Conservation (phyloP, 495 filamentous ascomycete genomes). For the Aspergillus ostianus region DNA sequence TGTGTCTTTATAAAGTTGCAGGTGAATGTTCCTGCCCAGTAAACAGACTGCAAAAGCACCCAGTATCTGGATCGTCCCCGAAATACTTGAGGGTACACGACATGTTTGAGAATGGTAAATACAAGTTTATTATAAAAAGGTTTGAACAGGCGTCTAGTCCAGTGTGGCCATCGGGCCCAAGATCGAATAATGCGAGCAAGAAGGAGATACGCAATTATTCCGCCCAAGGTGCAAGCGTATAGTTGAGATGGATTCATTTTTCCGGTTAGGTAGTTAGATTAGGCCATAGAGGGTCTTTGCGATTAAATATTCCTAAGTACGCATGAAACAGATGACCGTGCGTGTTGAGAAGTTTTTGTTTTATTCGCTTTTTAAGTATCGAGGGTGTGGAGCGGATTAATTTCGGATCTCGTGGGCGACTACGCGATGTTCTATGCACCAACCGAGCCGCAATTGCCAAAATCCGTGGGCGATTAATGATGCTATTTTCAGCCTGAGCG, state of each 20-base stretch:
- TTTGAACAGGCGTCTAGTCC: background rate
- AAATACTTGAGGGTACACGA: conserved; percentile 8
- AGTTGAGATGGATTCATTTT: background rate
- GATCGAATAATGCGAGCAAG: background rate
- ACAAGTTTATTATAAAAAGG: conserved; percentile 5
- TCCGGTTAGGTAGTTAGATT: background rate
- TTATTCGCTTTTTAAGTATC: background rate
- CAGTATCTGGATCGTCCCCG: conserved; percentile 8
- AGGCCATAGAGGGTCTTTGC: background rate
- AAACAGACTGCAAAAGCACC: conserved; percentile 10
- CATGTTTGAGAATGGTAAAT: conserved; percentile 7
- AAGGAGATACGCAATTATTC: background rate
- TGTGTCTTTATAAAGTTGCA: conserved; percentile 8
- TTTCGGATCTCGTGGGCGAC: conserved; percentile 2
- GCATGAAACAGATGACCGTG: background rate
- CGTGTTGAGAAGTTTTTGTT: background rate
- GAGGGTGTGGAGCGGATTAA: background rate
- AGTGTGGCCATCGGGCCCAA: background rate
- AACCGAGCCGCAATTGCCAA: background rate
- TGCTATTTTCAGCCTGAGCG: background rate
- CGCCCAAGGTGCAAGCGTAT: conserved; percentile 1
- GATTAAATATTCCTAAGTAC: background rate
- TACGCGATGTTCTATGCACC: background rate
- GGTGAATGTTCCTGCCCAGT: conserved; percentile 8
- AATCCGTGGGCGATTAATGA: background rate